Conservation (phyloP, 2,329 filamentous ascomycete genomes). For the Pseudogymnoascus sp. region DNA sequence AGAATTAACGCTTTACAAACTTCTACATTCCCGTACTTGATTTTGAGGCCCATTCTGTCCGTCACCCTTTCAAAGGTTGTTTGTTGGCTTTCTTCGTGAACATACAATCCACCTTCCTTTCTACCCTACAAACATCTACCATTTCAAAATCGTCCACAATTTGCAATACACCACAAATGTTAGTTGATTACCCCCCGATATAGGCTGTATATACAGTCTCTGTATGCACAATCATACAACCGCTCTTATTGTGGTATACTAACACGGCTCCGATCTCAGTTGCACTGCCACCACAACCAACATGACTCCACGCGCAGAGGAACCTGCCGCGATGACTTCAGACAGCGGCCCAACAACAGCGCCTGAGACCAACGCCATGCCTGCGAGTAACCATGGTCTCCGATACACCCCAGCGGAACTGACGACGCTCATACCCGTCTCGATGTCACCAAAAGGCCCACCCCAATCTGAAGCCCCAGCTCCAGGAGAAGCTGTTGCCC, state of each 20-base stretch:
- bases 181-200: neutral
- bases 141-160: neutral
- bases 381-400: conserved; percentile 1
- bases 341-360: neutral
- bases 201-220: neutral
- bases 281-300: neutral
- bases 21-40: neutral
- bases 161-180: neutral
- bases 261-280: neutral
- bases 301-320: neutral
- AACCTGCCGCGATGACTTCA: neutral
- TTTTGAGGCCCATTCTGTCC: neutral
- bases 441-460: neutral
- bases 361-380: neutral
- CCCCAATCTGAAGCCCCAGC: neutral
- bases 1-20: neutral
- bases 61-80: neutral
- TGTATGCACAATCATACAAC: neutral
- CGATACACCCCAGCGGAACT: conserved; percentile 18
- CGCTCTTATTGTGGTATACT: neutral
- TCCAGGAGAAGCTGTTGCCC: neutral
- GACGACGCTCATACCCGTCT: conserved; percentile 11
- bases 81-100: neutral
- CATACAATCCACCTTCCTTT: neutral
- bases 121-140: neutral